Percentiles rank a stretch among this genome's conserved stretches.
Evolutionary conservation across 768 basidiomycete species (phyloP).

Genomic region (Lactifluus volemus): DNA sequence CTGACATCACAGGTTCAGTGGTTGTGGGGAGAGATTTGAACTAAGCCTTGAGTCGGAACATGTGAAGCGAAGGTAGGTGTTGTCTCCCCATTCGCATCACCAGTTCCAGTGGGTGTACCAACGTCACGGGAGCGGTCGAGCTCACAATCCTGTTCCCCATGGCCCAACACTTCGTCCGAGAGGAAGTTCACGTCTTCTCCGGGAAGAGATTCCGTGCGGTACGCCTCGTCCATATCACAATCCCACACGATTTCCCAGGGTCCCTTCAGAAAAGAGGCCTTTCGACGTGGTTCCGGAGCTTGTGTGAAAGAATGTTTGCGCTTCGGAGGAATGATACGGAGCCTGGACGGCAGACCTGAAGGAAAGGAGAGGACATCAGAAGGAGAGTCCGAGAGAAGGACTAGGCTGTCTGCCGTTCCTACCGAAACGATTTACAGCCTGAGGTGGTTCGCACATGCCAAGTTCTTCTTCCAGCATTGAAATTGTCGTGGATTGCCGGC

Average conservation of each 20-base stretch:
- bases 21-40: too few species aligned
- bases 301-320: not conserved
- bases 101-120: not conserved
- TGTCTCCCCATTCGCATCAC: not conserved
- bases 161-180: not conserved
- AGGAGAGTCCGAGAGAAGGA: not conserved
- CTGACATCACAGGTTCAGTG: too few species aligned
- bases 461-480: slow-evolving; percentile 10
- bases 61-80: slow-evolving; percentile 4
- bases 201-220: not conserved
- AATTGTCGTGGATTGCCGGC: slow-evolving; percentile 7
- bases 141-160: not conserved
- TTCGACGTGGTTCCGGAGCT: not conserved
- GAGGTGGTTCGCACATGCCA: not conserved
- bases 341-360: not conserved
- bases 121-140: not conserved
- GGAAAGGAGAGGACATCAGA: not conserved
- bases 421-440: not conserved
- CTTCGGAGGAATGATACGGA: not conserved
- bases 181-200: not conserved
- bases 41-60: not conserved
- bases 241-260: slow-evolving; percentile 8
- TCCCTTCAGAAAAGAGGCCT: not conserved
- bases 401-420: not conserved
- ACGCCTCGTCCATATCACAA: not conserved